A percentile compares a stretch with the other conserved stretches of the same genome.
Evolutionary conservation across 352 stramenopile species (phyloP).

Genomic region (Globisporangium recalcitrans): DNA sequence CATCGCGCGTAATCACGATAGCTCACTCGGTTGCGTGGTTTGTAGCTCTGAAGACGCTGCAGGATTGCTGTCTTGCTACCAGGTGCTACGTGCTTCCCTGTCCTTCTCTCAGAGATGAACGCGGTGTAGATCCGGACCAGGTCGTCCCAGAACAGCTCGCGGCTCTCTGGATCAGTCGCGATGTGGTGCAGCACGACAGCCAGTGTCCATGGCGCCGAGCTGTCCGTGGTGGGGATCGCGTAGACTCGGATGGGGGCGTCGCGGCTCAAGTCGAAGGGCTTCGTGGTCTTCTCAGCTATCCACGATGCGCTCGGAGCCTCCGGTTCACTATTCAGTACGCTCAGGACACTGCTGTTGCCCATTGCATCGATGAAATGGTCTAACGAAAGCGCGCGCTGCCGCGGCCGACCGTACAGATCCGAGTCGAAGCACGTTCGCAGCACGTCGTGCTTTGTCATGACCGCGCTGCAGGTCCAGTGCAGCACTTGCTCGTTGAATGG

Average conservation of each 20-base stretch:
- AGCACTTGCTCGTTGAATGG: constrained; percentile 22
- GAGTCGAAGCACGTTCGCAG: constrained; percentile 40
- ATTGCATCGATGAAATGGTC: constrained; percentile 12
- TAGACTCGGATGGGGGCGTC: constrained; percentile 38
- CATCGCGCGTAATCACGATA: constrained; percentile 51
- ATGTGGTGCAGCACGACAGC: constrained; percentile 52
- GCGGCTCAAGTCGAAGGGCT: constrained; percentile 32
- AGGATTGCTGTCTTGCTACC: not conserved
- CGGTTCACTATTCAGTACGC: not conserved
- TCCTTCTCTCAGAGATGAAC: not conserved
- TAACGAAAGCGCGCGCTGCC: constrained; percentile 27
- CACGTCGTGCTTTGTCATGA: constrained; percentile 39
- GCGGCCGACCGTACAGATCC: constrained; percentile 24
- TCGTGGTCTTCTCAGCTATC: constrained; percentile 17
- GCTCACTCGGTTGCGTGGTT: constrained; percentile 13
- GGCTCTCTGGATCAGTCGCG: constrained; percentile 43
- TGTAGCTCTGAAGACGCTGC: not conserved
- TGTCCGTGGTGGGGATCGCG: constrained; percentile 15
- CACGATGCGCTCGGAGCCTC: constrained; percentile 15
- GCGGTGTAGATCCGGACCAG: constrained; percentile 23
- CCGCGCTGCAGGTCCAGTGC: constrained; percentile 19
- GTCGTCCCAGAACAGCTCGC: constrained; percentile 41
- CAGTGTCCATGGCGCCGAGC: constrained; percentile 22
- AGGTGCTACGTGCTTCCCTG: not conserved
- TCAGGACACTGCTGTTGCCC: constrained; percentile 8